phyloP scores from a whole-genome alignment of 2,329 filamentous ascomycete species.

The Trichoderma semiorbis region DNA sequence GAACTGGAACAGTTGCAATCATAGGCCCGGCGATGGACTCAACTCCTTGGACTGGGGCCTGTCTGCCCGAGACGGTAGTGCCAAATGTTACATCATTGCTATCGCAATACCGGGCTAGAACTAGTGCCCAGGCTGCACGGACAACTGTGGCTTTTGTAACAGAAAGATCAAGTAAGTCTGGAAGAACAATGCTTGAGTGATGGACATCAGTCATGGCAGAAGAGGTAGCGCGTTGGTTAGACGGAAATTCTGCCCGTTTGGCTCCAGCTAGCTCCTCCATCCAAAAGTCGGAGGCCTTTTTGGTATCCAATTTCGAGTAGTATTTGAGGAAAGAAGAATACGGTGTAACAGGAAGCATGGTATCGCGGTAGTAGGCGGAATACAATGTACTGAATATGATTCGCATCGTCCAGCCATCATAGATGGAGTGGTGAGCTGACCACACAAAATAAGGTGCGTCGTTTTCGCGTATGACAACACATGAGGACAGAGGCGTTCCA shows the following conservation, averaged over 20 bases:
- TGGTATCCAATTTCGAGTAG: conserved; percentile 31
- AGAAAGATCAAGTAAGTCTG: conserved; percentile 3
- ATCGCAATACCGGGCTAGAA: conserved; percentile 36
- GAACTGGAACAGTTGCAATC: conserved; percentile 15
- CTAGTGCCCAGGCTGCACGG: conserved; percentile 30
- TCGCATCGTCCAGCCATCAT: conserved; percentile 28
- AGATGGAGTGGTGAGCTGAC: conserved; percentile 28
- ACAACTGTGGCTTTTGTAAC: conserved; percentile 24
- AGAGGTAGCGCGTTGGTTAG: neutral
- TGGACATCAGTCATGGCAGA: neutral
- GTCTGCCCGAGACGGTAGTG: conserved; percentile 21
- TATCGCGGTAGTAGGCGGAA: neutral
- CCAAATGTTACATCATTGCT: conserved; percentile 24
- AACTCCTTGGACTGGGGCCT: conserved; percentile 20
- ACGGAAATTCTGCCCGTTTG: conserved; percentile 15
- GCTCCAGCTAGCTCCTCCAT: conserved; percentile 14
- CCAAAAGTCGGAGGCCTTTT: conserved; percentile 8
- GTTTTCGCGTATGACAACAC: neutral
- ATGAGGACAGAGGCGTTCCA: neutral
- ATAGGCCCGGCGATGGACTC: conserved; percentile 20
- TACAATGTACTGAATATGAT: conserved; percentile 20
- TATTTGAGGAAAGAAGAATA: conserved; percentile 12
- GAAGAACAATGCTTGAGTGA: neutral
- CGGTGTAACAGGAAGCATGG: neutral
- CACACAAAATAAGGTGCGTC: conserved; percentile 22